phyloP scores from a whole-genome alignment of 1,284 basidiomycete genomes.

The Ustilago cynodontis region DNA sequence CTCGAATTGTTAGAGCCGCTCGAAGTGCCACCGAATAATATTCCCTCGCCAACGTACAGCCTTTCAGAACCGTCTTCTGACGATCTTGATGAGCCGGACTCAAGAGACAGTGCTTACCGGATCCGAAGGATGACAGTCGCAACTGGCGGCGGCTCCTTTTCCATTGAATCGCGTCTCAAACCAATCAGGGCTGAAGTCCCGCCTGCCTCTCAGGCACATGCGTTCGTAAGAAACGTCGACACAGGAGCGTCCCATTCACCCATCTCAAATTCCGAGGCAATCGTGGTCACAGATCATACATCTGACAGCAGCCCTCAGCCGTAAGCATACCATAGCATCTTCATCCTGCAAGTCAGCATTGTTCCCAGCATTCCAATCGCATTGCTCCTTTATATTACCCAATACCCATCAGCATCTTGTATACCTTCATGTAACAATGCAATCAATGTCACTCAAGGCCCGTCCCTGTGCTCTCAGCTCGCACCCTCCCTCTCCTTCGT shows the following conservation, averaged over 20 bases:
- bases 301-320: conserved; percentile 11
- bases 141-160: conserved; percentile 7
- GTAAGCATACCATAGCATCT: conserved; percentile 1
- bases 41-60: neutral
- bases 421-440: neutral
- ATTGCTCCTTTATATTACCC: neutral
- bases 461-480: neutral
- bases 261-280: conserved; percentile 24
- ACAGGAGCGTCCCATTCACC: neutral
- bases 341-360: neutral
- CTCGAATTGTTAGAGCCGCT: conserved; percentile 31
- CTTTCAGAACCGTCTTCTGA: conserved; percentile 19
- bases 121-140: conserved; percentile 22
- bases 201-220: neutral
- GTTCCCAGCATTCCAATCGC: neutral
- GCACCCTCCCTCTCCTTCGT: neutral
- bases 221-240: neutral
- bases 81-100: conserved; percentile 4
- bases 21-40: conserved; percentile 1
- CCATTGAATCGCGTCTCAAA: neutral
- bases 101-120: neutral
- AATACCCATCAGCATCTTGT: conserved; percentile 5
- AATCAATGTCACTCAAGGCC: neutral
- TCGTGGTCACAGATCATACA: conserved; percentile 15
- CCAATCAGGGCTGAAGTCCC: neutral